A percentile compares a stretch with the other conserved stretches of the same genome.
phyloP scores from a whole-genome alignment of 306 rosid species.

The Arachis stenosperma region DNA sequence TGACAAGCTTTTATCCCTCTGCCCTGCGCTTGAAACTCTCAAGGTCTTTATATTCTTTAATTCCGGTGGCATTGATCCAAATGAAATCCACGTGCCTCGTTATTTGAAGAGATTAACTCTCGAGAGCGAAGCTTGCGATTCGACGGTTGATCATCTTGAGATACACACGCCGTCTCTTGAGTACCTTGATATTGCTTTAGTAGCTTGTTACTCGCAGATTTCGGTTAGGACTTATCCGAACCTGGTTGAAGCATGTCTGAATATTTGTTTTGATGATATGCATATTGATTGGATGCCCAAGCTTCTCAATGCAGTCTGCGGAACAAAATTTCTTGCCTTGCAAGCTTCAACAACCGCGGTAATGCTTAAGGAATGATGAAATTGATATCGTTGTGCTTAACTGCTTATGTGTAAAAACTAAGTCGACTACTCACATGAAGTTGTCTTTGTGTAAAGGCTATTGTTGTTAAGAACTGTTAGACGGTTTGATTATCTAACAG shows the following conservation, averaged over 20 bases:
- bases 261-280: neutral
- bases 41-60: neutral
- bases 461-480: too few relatives aligned
- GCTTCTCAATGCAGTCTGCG: neutral
- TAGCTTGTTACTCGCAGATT: too few relatives aligned
- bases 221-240: neutral
- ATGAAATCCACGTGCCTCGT: neutral
- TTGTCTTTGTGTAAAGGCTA: too few relatives aligned
- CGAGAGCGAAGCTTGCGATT: too few relatives aligned
- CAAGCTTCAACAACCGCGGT: neutral
- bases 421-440: too few relatives aligned
- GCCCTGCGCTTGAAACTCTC: neutral
- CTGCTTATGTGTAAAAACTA: neutral
- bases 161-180: conserved; percentile 3
- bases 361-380: neutral
- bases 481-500: too few relatives aligned
- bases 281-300: neutral
- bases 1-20: neutral
- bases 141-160: neutral
- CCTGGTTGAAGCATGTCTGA: neutral
- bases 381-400: neutral
- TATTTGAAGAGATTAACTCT: neutral
- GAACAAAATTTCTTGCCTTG: neutral
- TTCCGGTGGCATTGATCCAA: too few relatives aligned
- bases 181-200: neutral